phyloP scores from a whole-genome alignment of 768 basidiomycete species.

The Hypholoma fasciculare region DNA sequence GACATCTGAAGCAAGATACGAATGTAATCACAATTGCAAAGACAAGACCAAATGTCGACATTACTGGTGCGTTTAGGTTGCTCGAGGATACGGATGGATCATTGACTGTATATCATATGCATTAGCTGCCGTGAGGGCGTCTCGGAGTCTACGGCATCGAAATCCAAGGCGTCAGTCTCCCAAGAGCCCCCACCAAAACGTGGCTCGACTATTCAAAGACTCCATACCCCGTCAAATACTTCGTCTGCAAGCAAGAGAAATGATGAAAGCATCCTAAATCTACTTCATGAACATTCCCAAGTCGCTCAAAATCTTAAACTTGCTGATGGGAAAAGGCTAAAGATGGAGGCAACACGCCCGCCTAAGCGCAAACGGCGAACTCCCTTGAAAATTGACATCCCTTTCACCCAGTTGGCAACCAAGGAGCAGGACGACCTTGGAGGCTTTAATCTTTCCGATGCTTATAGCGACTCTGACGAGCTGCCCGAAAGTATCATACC shows the following conservation, averaged over 20 bases:
- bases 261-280: constrained; percentile 32
- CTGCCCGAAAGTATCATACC: constrained; percentile 40
- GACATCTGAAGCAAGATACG: constrained; percentile 26
- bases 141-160: constrained; percentile 41
- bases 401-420: constrained; percentile 44
- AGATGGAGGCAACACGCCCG: constrained; percentile 30
- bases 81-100: background rate
- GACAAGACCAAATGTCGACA: constrained; percentile 77
- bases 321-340: constrained; percentile 42
- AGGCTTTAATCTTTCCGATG: constrained; percentile 18
- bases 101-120: background rate
- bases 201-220: constrained; percentile 12
- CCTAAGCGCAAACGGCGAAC: constrained; percentile 29
- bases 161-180: constrained; percentile 13
- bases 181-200: constrained; percentile 7
- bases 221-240: constrained; percentile 8
- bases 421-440: constrained; percentile 2
- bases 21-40: constrained; percentile 82
- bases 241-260: constrained; percentile 19
- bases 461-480: constrained; percentile 36
- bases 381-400: constrained; percentile 48
- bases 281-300: constrained; percentile 46
- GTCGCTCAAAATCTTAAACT: constrained; percentile 38
- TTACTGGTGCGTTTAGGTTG: constrained; percentile 53
- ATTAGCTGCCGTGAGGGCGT: constrained; percentile 75